A percentile compares a stretch with the other conserved stretches of the same genome.
These are phyloP conservation scores for Dendryphion nanum DNA, from an alignment of 2,329 filamentous ascomycete species.

Conservation along the genomic window DNA sequence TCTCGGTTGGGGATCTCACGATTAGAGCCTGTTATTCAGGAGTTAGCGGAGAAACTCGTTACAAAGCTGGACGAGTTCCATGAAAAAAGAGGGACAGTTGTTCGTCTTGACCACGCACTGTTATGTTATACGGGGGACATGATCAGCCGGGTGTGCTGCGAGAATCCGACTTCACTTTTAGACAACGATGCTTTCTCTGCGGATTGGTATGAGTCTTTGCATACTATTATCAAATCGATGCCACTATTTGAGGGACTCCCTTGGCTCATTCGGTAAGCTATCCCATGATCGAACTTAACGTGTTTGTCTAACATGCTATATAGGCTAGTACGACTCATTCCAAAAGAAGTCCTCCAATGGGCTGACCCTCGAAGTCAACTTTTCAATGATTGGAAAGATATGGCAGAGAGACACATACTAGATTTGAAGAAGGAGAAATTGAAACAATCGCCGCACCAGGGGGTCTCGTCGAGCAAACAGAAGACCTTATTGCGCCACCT, in stretches of 20 bases:
- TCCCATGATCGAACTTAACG: too few relatives aligned
- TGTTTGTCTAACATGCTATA: neutral
- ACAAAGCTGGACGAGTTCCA: conserved; percentile 6
- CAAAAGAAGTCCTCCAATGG: neutral
- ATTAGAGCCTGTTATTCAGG: conserved; percentile 18
- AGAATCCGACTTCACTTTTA: conserved; percentile 8
- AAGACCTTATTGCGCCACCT: conserved; percentile 30
- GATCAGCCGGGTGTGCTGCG: conserved; percentile 18
- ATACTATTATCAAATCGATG: conserved; percentile 7
- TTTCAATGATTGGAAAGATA: neutral
- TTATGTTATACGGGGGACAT: conserved; percentile 25
- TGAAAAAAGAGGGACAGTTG: conserved; percentile 7
- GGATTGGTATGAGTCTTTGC: conserved; percentile 7
- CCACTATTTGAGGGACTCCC: conserved; percentile 11
- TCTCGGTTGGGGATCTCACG: conserved; percentile 16
- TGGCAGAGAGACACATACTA: neutral
- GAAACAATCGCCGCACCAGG: too few relatives aligned
- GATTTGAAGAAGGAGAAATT: too few relatives aligned
- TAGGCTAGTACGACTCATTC: neutral
- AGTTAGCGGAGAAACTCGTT: conserved; percentile 10
- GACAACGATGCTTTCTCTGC: conserved; percentile 11
- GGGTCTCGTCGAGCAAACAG: too few relatives aligned
- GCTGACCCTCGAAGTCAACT: neutral
- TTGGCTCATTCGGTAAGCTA: conserved; percentile 6
- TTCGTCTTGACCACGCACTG: conserved; percentile 17